Conservation (phyloP, 352 stramenopile species). For the Globisporangium echinulatum region DNA sequence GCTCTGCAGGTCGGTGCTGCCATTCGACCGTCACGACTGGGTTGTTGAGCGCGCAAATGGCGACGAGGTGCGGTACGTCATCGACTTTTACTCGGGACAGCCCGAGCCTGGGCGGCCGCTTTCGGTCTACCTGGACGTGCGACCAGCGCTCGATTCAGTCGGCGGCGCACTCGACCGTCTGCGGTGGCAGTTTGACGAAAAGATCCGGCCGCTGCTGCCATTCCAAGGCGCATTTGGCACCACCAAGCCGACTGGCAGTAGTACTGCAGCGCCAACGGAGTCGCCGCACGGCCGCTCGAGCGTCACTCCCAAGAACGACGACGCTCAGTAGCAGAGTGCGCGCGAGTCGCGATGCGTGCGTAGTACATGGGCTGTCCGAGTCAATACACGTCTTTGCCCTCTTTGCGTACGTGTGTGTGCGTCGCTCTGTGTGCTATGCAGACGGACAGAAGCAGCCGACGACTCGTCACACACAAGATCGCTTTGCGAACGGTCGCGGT, state of each 20-base stretch:
- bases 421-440: not conserved
- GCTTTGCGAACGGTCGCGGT: not conserved
- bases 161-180: conserved; percentile 69
- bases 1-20: conserved; percentile 71
- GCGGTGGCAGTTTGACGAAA: conserved; percentile 76
- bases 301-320: conserved; percentile 19
- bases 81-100: conserved; percentile 99
- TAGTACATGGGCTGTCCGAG: not conserved
- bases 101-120: conserved; percentile 62
- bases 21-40: conserved; percentile 99
- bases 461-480: not conserved
- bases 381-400: not conserved
- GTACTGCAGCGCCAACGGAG: not conserved
- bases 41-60: conserved; percentile 87
- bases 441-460: not conserved
- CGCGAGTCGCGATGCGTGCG: too few relatives aligned
- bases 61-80: conserved; percentile 95
- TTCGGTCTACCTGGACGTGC: conserved; percentile 95
- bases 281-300: conserved; percentile 19
- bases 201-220: conserved; percentile 60
- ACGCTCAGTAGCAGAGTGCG: conserved; percentile 1
- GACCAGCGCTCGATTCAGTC: conserved; percentile 92
- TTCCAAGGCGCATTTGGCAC: conserved; percentile 42
- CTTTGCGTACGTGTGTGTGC: not conserved
- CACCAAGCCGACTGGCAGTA: too few relatives aligned